Conservation (phyloP, 495 filamentous ascomycete genomes). For the Acidomyces sp. region DNA sequence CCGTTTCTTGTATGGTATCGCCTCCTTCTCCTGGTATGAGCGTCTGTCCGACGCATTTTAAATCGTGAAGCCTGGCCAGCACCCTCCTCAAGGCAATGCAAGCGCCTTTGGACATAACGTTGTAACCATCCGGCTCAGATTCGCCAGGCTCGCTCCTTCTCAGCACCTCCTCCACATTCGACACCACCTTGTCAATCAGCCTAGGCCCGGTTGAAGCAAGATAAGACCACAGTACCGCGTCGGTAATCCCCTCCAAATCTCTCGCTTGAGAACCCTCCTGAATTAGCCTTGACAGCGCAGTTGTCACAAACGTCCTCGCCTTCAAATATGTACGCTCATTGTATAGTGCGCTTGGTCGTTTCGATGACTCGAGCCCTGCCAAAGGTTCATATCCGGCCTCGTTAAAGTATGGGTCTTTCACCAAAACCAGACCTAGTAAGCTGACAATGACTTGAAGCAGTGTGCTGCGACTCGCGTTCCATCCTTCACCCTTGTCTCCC, state of each 20-base stretch:
- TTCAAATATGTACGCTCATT: constrained; percentile 11
- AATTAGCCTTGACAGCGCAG: constrained; percentile 1
- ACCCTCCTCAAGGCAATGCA: constrained; percentile 15
- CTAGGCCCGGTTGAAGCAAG: background rate
- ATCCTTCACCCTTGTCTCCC: constrained; percentile 32
- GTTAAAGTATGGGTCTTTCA: constrained; percentile 44
- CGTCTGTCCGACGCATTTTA: too few species aligned
- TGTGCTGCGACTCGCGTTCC: constrained; percentile 41
- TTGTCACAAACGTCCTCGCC: constrained; percentile 9
- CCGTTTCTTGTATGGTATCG: too few species aligned
- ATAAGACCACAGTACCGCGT: constrained; percentile 17
- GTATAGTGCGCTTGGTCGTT: constrained; percentile 14
- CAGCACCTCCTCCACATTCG: constrained; percentile 19
- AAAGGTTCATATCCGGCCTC: constrained; percentile 37
- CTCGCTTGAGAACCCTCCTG: background rate
- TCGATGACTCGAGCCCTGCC: constrained; percentile 5
- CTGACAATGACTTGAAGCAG: constrained; percentile 47
- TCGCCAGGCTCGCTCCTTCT: constrained; percentile 18
- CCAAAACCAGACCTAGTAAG: constrained; percentile 51
- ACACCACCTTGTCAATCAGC: constrained; percentile 17
- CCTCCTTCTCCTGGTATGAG: too few species aligned
- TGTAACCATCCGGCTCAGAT: constrained; percentile 10
- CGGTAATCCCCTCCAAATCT: constrained; percentile 12
- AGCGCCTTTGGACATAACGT: constrained; percentile 16
- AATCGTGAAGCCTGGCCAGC: constrained; percentile 14